These are phyloP conservation scores for Candida glucosophila DNA, from an alignment of 1,139 yeast species.

Conservation along the genomic window DNA sequence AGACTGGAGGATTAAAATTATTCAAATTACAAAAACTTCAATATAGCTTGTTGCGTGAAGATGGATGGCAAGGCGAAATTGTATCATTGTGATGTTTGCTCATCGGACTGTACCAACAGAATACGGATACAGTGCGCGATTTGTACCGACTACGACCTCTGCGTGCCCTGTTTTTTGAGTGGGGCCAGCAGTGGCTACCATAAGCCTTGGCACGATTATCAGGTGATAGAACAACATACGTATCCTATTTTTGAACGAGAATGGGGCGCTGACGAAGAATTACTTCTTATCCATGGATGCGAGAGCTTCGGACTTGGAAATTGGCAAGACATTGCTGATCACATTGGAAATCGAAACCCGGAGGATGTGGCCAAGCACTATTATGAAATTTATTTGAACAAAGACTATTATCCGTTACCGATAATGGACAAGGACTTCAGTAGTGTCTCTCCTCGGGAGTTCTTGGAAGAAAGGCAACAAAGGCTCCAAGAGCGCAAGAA, in stretches of 20 bases:
- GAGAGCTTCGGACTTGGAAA: constrained; percentile 89
- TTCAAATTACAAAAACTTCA: too few species aligned
- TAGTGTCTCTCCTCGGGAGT: constrained; percentile 56
- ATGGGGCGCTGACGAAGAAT: constrained; percentile 99
- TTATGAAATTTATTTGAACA: constrained; percentile 56
- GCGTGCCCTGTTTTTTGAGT: constrained; percentile 92
- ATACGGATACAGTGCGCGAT: constrained; percentile 88
- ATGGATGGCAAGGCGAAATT: constrained; percentile 34
- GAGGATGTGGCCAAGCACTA: constrained; percentile 90
- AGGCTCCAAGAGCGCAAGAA: constrained; percentile 65
- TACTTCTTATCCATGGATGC: constrained; percentile 80
- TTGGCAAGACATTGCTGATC: constrained; percentile 96
- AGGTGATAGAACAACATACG: constrained; percentile 87
- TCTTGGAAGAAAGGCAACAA: constrained; percentile 57
- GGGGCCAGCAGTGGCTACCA: constrained; percentile 79
- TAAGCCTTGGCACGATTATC: constrained; percentile 90
- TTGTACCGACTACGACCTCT: constrained; percentile 86
- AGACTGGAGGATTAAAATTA: too few species aligned
- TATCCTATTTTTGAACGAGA: constrained; percentile 84
- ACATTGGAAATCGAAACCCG: constrained; percentile 83
- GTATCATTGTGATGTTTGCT: constrained; percentile 92
- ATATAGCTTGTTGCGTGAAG: too few species aligned
- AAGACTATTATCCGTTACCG: constrained; percentile 72
- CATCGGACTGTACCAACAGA: constrained; percentile 87
- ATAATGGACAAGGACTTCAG: constrained; percentile 66